Evolutionary conservation across 2,329 filamentous ascomycete species (phyloP).

Genomic region (Elsinoe australis): DNA sequence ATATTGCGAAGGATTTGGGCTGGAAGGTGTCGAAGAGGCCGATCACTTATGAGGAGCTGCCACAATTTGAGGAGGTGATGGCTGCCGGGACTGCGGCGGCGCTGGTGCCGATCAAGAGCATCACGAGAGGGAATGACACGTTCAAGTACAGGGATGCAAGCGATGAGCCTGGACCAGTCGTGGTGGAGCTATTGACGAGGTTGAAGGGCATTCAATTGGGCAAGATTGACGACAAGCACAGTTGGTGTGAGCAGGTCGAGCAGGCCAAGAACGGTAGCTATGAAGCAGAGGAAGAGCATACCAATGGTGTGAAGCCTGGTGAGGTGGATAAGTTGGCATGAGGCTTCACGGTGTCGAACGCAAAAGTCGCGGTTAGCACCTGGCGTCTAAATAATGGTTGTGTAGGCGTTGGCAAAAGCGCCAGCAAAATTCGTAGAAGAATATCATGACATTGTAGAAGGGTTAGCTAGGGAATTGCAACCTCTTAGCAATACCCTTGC

Average conservation of each 20-base stretch:
- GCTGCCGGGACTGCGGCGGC: slow-evolving; percentile 27
- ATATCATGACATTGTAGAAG: too few species aligned
- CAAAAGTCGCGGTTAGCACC: too few species aligned
- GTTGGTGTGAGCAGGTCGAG: slow-evolving; percentile 54
- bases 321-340: slow-evolving; percentile 17
- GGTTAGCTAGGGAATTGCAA: too few species aligned
- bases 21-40: slow-evolving; percentile 30
- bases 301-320: slow-evolving; percentile 19
- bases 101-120: slow-evolving; percentile 26
- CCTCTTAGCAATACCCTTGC: too few species aligned
- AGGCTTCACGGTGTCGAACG: too few species aligned
- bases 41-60: slow-evolving; percentile 24
- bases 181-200: slow-evolving; percentile 61
- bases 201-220: slow-evolving; percentile 83
- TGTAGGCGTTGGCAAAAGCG: too few species aligned
- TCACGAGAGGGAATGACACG: slow-evolving; percentile 20
- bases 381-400: too few species aligned
- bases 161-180: slow-evolving; percentile 66
- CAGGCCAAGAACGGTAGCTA: slow-evolving; percentile 32
- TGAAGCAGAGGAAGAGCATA: slow-evolving; percentile 20
- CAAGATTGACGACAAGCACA: slow-evolving; percentile 66
- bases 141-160: slow-evolving; percentile 38
- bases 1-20: slow-evolving; percentile 27
- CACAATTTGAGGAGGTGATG: slow-evolving; percentile 25
- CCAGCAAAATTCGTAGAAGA: too few species aligned